Evolutionary conservation across 129 eudicot genomes (phyloP).

Genomic region (Scalesia atractyloides): DNA sequence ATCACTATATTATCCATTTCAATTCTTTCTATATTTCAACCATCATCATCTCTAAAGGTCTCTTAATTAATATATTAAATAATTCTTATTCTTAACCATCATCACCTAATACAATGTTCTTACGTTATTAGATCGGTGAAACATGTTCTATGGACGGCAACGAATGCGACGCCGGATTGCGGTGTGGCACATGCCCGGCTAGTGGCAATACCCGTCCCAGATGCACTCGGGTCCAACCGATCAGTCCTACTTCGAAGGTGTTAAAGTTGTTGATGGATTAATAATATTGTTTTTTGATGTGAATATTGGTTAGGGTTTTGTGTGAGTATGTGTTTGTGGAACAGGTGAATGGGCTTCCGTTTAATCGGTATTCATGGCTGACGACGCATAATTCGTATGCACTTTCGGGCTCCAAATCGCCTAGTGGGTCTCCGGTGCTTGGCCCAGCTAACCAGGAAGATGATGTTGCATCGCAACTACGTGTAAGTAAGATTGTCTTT

Average conservation of each 20-base stretch:
- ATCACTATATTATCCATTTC: slow-evolving; percentile 7
- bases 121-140: slow-evolving; percentile 62
- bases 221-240: slow-evolving; percentile 69
- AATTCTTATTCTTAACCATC: too few relatives aligned
- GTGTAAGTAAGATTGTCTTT: slow-evolving; percentile 36
- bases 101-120: too few relatives aligned
- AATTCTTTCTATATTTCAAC: slow-evolving; percentile 7
- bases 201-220: slow-evolving; percentile 87
- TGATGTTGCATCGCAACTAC: slow-evolving; percentile 74
- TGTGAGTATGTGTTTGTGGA: slow-evolving; percentile 11
- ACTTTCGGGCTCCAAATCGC: slow-evolving; percentile 50
- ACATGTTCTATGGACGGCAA: slow-evolving; percentile 53
- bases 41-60: slow-evolving; percentile 37
- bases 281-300: background rate
- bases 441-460: slow-evolving; percentile 94
- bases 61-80: background rate
- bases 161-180: slow-evolving; percentile 60
- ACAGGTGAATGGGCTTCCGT: slow-evolving; percentile 87
- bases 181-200: slow-evolving; percentile 74
- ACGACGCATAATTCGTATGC: slow-evolving; percentile 95
- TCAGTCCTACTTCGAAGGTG: slow-evolving; percentile 67
- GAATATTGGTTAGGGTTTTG: background rate
- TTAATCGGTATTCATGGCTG: slow-evolving; percentile 82
- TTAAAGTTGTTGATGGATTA: background rate
- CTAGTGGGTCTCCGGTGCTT: slow-evolving; percentile 55